phyloP scores from a whole-genome alignment of 306 rosid genomes.

The Gleditsia sinensis region DNA sequence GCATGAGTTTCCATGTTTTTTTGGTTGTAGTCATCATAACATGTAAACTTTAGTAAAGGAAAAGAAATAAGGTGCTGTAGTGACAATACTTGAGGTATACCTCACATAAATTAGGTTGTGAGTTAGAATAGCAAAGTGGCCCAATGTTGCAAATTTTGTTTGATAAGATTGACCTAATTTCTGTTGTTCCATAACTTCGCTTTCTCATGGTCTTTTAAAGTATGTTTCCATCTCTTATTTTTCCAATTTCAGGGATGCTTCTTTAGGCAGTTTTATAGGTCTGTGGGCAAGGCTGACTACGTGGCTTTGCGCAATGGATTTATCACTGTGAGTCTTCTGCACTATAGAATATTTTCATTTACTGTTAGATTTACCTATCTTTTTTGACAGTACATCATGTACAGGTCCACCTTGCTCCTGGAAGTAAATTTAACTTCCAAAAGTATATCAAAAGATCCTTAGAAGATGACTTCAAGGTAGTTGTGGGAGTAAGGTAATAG shows the following conservation, averaged over 20 bases:
- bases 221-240: slow-evolving; percentile 10
- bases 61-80: not conserved
- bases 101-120: not conserved
- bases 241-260: slow-evolving; percentile 78
- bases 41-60: not conserved
- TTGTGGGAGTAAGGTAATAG: slow-evolving; percentile 91
- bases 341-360: slow-evolving; percentile 7
- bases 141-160: not conserved
- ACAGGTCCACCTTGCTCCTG: slow-evolving; percentile 86
- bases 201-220: not conserved
- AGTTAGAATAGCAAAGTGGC: not conserved
- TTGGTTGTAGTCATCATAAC: not conserved
- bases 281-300: slow-evolving; percentile 87
- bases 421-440: slow-evolving; percentile 93
- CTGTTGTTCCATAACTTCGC: not conserved
- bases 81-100: not conserved
- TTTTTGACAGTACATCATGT: slow-evolving; percentile 40
- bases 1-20: not conserved
- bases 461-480: slow-evolving; percentile 93
- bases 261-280: slow-evolving; percentile 86
- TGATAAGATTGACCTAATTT: not conserved
- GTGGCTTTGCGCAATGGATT: slow-evolving; percentile 89
- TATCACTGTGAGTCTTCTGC: slow-evolving; percentile 67
- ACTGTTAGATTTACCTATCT: slow-evolving; percentile 2
- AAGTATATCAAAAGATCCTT: slow-evolving; percentile 91